Evolutionary conservation across 1,139 yeast species (phyloP).

Genomic region (Blastobotrys serpentis): DNA sequence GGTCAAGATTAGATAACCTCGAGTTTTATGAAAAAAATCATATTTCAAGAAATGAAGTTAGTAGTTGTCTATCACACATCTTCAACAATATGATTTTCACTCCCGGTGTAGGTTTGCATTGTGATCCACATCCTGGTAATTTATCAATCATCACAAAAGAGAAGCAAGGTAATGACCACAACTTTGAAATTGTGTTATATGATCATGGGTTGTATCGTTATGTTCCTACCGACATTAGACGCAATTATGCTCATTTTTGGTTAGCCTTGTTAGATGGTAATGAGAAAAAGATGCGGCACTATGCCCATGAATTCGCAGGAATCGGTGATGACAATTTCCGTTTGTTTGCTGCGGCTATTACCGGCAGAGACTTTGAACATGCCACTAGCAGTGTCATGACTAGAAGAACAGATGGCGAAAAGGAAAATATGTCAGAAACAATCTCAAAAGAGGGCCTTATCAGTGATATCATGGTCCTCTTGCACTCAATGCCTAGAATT

Average conservation of each 20-base stretch:
- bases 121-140: conserved; percentile 99
- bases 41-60: conserved; percentile 75
- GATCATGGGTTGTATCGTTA: conserved; percentile 94
- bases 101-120: conserved; percentile 86
- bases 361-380: conserved; percentile 77
- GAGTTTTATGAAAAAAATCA: conserved; percentile 58
- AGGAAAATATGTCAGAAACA: conserved; percentile 62
- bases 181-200: conserved; percentile 86
- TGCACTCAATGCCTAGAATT: conserved; percentile 79
- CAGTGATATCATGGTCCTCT: conserved; percentile 73
- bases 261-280: conserved; percentile 76
- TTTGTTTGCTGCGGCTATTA: conserved; percentile 87
- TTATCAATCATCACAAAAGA: conserved; percentile 61
- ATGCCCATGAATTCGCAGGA: conserved; percentile 80
- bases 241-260: conserved; percentile 92
- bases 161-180: conserved; percentile 43
- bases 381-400: conserved; percentile 64
- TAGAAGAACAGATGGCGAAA: conserved; percentile 55
- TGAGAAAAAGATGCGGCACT: conserved; percentile 60
- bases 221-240: conserved; percentile 72
- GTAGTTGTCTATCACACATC: conserved; percentile 81
- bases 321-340: conserved; percentile 75
- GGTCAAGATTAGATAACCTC: conserved; percentile 79
- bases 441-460: conserved; percentile 61
- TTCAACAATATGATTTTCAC: conserved; percentile 95